Percentiles rank a stretch among this genome's conserved stretches.
phyloP scores from a whole-genome alignment of 2,329 filamentous ascomycete genomes.

The Colletotrichum musicola region DNA sequence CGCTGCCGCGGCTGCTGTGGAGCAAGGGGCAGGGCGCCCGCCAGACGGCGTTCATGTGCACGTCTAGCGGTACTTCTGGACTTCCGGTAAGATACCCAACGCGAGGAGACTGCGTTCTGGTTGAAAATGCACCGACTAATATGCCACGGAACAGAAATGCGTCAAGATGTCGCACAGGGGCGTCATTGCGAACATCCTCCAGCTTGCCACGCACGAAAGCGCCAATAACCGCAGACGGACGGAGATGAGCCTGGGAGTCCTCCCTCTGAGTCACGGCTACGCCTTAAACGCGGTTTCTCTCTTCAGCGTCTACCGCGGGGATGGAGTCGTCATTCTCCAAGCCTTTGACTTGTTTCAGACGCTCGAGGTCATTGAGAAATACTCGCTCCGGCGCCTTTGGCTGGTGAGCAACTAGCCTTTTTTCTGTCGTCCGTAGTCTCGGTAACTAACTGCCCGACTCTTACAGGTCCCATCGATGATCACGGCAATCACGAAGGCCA shows the following conservation, averaged over 20 bases:
- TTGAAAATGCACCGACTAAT: neutral
- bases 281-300: slow-evolving; percentile 79
- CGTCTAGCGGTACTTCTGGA: slow-evolving; percentile 78
- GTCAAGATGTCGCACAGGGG: slow-evolving; percentile 84
- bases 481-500: slow-evolving; percentile 62
- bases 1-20: slow-evolving; percentile 64
- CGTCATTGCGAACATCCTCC: slow-evolving; percentile 79
- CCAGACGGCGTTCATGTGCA: slow-evolving; percentile 76
- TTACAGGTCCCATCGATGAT: slow-evolving; percentile 81
- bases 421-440: neutral
- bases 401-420: neutral
- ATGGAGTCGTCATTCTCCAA: slow-evolving; percentile 76
- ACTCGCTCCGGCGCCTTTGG: slow-evolving; percentile 44
- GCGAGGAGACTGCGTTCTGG: neutral
- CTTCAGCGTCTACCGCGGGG: slow-evolving; percentile 74
- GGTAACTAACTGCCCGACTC: neutral
- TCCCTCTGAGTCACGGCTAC: slow-evolving; percentile 85
- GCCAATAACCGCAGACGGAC: slow-evolving; percentile 45
- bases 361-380: slow-evolving; percentile 73
- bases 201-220: slow-evolving; percentile 63
- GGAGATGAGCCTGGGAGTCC: slow-evolving; percentile 68
- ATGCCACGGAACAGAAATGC: slow-evolving; percentile 68
- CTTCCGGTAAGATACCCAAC: slow-evolving; percentile 63
- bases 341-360: slow-evolving; percentile 78
- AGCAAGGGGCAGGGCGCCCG: slow-evolving; percentile 67